Percentiles rank a stretch among this genome's conserved stretches.
Conservation (phyloP, 345 rosid species). For the Linum usitatissimum region DNA sequence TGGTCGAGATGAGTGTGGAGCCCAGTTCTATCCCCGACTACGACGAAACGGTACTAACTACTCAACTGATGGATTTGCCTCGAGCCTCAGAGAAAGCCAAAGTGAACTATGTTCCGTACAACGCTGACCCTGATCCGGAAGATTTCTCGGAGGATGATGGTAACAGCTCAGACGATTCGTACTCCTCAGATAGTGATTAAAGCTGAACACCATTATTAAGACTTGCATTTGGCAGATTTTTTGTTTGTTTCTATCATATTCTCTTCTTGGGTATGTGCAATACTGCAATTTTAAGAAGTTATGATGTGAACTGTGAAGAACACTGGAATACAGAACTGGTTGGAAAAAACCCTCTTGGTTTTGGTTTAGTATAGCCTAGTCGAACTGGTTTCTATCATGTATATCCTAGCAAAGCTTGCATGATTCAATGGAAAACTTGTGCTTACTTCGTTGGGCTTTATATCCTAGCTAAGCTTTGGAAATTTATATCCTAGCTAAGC, state of each 20-base stretch:
- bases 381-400: not conserved
- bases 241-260: too few relatives aligned
- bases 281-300: too few relatives aligned
- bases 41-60: not conserved
- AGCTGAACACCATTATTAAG: too few relatives aligned
- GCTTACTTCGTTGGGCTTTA: too few relatives aligned
- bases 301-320: too few relatives aligned
- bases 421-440: not conserved
- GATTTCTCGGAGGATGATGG: constrained; percentile 3
- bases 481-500: too few relatives aligned
- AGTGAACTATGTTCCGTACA: not conserved
- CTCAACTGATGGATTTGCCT: not conserved
- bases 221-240: too few relatives aligned
- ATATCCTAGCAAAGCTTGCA: not conserved
- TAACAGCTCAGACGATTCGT: not conserved
- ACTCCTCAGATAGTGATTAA: constrained; percentile 3
- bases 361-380: too few relatives aligned
- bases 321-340: too few relatives aligned
- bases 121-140: not conserved
- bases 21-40: not conserved
- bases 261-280: too few relatives aligned
- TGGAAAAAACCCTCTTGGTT: too few relatives aligned
- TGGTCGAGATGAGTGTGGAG: not conserved
- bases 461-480: too few relatives aligned
- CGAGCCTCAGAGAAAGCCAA: not conserved